Base-by-base conservation (phyloP, 2,329 filamentous ascomycete species). In the Macrophomina phaseolina region DNA sequence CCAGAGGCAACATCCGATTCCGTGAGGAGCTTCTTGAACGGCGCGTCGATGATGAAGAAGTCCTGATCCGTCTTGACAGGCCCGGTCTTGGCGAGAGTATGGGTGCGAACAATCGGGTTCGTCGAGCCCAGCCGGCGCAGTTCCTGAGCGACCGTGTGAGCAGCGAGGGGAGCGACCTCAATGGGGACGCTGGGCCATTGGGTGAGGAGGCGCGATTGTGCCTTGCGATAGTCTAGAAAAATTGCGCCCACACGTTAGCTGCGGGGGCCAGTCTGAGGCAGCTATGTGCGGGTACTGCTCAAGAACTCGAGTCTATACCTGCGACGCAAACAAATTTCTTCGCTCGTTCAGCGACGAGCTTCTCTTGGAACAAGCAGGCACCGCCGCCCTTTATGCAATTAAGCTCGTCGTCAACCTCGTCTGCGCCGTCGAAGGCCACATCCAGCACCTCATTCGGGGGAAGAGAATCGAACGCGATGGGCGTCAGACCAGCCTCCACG, bases 341-440 rank as follows among this genome's bases (percentile, higher is more conserved):
- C 3, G 93, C 90, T 60, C 91, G 87, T 68, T 92, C 88, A 5
- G 94, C 94, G 4, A 99, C 94, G 42, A 99, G 85, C 83, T 99
- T 99, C 82, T 99, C 95, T 80, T 98, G 95, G 82, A 97, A 97
- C 66, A 98, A 82, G 80, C 95, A 99, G n/a, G 93, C 95, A 67
- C 95, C 95, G 60, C 95, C 95, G 65, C 95, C 95, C 83, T 98
- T 98, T 83, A 99, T 98, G 76, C 94, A 93, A 80, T 98, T 99
- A 68, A 99, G 82, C 63, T 96, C 91, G 55, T 92, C 89, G 77
- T 99, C 95, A 38, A 99, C 93, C 82, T 99, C 95, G 77, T 99
- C 95, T 4, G 95, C 95, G 64, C 95, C 95, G 76, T 99, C 95
- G 77, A 99, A 99, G 60, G 91, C 92, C 18, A 98, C 91, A 74